Evolutionary conservation across 257 asterid species (phyloP).

Genomic region (Solanum chmielewskii): DNA sequence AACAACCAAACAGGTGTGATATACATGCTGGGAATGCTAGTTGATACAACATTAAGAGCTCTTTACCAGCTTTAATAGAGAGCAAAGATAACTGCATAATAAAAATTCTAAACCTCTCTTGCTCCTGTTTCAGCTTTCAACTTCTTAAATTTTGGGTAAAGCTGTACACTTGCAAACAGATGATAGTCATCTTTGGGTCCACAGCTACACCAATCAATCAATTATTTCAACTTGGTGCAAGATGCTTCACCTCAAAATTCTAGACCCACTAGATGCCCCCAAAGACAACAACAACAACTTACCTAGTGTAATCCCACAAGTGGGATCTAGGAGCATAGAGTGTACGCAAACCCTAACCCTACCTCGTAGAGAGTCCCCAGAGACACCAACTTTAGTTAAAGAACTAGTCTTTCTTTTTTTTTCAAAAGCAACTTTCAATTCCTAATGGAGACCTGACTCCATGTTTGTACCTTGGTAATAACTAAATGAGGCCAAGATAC

Average conservation of each 20-base stretch:
- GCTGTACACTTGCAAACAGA: not conserved
- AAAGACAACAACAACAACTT: not conserved
- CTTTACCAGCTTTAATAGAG: not conserved
- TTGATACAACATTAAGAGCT: not conserved
- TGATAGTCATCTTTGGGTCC: not conserved
- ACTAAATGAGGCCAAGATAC: not conserved
- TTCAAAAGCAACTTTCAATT: not conserved
- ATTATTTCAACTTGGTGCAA: not conserved
- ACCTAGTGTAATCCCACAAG: not conserved
- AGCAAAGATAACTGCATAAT: not conserved
- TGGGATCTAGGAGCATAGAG: not conserved
- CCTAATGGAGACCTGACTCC: not conserved
- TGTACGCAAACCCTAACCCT: not conserved
- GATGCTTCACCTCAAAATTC: not conserved
- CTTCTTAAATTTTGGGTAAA: not conserved
- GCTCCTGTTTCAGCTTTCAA: not conserved
- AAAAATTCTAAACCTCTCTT: not conserved
- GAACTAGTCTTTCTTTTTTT: not conserved
- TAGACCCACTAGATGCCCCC: not conserved
- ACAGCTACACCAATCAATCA: not conserved
- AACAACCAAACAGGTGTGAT: not conserved
- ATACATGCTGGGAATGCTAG: not conserved
- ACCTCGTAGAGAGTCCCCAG: not conserved
- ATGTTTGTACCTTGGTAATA: not conserved
- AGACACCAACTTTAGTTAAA: not conserved